Evolutionary conservation across 176 grass and related monocot species (phyloP).

Genomic region (Phyllostachys edulis): DNA sequence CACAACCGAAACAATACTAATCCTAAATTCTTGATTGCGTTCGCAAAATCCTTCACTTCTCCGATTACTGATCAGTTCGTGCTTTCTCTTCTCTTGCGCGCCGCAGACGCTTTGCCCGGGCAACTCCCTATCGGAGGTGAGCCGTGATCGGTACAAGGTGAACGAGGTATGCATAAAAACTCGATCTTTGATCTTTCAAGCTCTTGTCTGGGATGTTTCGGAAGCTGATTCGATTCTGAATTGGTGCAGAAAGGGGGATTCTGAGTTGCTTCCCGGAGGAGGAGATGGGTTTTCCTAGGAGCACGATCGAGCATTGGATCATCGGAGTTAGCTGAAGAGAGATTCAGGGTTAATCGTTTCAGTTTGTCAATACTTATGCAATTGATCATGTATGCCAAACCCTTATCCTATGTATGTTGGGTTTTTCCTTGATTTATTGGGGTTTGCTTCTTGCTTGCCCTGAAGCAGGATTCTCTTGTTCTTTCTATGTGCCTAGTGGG

Average conservation of each 20-base stretch:
- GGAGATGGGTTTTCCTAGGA: constrained; percentile 27
- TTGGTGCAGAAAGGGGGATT: constrained; percentile 48
- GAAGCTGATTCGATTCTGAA: not conserved
- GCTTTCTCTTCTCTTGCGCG: not conserved
- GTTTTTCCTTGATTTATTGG: not conserved
- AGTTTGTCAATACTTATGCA: not conserved
- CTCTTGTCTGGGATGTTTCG: not conserved
- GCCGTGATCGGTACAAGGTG: constrained; percentile 55
- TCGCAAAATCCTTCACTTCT: not conserved
- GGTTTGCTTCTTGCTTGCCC: not conserved
- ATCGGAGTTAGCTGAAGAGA: constrained; percentile 1
- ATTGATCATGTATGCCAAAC: constrained; percentile 27
- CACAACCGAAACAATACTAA: not conserved
- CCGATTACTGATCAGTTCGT: constrained; percentile 34
- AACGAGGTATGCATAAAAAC: constrained; percentile 43
- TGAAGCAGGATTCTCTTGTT: not conserved
- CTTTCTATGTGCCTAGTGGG: not conserved
- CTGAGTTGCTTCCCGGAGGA: not conserved
- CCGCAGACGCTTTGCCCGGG: constrained; percentile 37
- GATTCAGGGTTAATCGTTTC: constrained; percentile 29
- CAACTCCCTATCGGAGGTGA: constrained; percentile 35
- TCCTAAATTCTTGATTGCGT: constrained; percentile 13
- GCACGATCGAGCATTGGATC: constrained; percentile 31
- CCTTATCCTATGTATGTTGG: constrained; percentile 8
- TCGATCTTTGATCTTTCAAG: not conserved